These are phyloP conservation scores for Talaromyces sp. DNA, from an alignment of 2,329 filamentous ascomycete species.

Conservation along the genomic window DNA sequence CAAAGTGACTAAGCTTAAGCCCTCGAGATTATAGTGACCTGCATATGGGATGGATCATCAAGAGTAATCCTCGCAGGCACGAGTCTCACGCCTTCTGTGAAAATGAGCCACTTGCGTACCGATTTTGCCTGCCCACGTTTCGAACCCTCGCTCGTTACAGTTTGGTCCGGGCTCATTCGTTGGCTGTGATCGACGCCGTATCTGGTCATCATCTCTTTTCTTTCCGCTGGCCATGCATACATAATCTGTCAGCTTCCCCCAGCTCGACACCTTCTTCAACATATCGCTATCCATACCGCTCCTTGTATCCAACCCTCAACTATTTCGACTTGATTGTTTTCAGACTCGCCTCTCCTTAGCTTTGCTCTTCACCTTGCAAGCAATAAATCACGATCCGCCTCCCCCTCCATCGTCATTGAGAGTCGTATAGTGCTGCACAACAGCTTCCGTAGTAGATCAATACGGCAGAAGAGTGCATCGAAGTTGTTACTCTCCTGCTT, in stretches of 20 bases:
- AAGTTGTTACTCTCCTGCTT: not conserved
- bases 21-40: not conserved
- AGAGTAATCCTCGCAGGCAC: constrained; percentile 7
- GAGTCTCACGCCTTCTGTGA: not conserved
- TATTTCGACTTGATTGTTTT: not conserved
- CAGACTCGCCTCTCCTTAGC: not conserved
- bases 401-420: not conserved
- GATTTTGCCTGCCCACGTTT: constrained; percentile 17
- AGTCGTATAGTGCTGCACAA: not conserved
- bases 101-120: constrained; percentile 14
- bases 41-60: constrained; percentile 10
- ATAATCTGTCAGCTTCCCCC: constrained; percentile 10
- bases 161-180: constrained; percentile 8
- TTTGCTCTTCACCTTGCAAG: not conserved
- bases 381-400: not conserved
- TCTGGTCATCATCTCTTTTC: constrained; percentile 11
- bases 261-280: not conserved
- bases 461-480: not conserved
- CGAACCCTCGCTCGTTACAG: constrained; percentile 11
- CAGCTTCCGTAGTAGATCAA: not conserved
- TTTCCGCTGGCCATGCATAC: constrained; percentile 8
- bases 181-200: constrained; percentile 16
- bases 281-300: not conserved
- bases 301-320: not conserved
- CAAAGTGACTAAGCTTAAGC: constrained; percentile 6